Base-by-base conservation (phyloP, 2,329 filamentous ascomycete species). In the Fusarium multiceps region DNA sequence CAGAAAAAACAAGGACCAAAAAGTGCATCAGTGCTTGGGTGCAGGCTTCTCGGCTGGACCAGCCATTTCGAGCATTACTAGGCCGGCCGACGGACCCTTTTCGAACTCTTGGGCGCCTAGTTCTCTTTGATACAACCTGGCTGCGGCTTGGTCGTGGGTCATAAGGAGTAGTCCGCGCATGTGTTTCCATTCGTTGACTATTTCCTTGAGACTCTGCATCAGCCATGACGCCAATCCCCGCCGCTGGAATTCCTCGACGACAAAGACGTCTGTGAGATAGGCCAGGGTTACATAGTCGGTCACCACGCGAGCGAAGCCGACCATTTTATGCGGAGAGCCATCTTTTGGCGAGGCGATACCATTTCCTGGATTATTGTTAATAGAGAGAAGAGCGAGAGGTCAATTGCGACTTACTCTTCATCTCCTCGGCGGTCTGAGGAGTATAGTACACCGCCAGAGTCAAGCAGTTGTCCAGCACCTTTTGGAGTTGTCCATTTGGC, bases 251-350 rank as follows among this genome's bases (percentile, higher is more conserved):
- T 85, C 82, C 1, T 86, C 82, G 4, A 88, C 76, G 23, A 93
- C 82, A 76, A 90, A 93, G 21, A 92, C 88, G 73, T 93, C 91
- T 27, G 90, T 90, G 56, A 83, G 79, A 62, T 92, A 93, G 34
- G 86, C 89, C 71, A 92, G 88, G 0, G 90, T 91, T 48, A 88
- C 84, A 72, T 87, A 86, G 78, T 93, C 92, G 11, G 91, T 93
- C 54, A 93, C 81, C n/a, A 92, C 78, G 34, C 91, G 80, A 48
- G 80, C 78, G 57, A 83, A 78, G 59, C 82, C 82, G 55, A 81
- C 78, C 74, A 83, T 78, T 27, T 75, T 74, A 43, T 79, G 74
- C 14, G 74, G 68, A 23, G 77, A 73, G 32, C 79, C 78, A 50
- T 74, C 67, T 27, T 75, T 72, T 27, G 74, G 74, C 30, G 75